Evolutionary conservation across 352 stramenopile species (phyloP).

Genomic region (Phytopythium montanum): DNA sequence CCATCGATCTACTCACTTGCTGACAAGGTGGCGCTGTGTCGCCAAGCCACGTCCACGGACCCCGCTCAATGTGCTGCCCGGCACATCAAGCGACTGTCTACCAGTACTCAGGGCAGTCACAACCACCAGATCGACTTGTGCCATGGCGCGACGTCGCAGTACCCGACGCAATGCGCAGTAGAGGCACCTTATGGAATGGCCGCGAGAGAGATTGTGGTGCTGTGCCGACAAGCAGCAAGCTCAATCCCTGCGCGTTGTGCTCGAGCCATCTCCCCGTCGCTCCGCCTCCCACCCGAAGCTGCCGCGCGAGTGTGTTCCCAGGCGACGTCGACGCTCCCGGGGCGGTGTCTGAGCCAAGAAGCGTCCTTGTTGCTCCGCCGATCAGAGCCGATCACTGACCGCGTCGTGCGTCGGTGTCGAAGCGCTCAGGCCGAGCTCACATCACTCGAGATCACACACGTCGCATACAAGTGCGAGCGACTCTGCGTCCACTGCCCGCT

Average conservation of each 20-base stretch:
- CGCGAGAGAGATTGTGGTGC: constrained; percentile 19
- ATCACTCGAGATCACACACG: constrained; percentile 37
- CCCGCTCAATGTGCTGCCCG: constrained; percentile 31
- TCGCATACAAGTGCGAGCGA: constrained; percentile 42
- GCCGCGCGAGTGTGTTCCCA: constrained; percentile 32
- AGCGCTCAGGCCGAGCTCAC: constrained; percentile 16
- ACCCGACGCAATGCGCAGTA: constrained; percentile 29
- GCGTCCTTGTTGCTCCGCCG: constrained; percentile 1
- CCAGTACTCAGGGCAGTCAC: not conserved
- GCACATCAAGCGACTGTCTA: constrained; percentile 16
- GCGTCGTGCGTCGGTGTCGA: constrained; percentile 32
- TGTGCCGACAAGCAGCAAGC: constrained; percentile 33
- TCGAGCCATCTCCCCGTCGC: constrained; percentile 16
- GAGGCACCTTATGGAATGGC: constrained; percentile 45
- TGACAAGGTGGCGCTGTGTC: constrained; percentile 37
- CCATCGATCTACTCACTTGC: constrained; percentile 30
- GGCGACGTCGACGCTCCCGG: constrained; percentile 31
- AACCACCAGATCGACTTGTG: constrained; percentile 26
- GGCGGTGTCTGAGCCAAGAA: constrained; percentile 34
- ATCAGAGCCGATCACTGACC: not conserved
- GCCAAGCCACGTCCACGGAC: constrained; percentile 23
- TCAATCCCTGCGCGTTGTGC: constrained; percentile 37
- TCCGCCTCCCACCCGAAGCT: constrained; percentile 23
- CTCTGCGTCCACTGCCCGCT: constrained; percentile 42
- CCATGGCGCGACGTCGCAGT: constrained; percentile 18